Base-by-base conservation (phyloP, 495 filamentous ascomycete species). In the Xylaria venustula region DNA sequence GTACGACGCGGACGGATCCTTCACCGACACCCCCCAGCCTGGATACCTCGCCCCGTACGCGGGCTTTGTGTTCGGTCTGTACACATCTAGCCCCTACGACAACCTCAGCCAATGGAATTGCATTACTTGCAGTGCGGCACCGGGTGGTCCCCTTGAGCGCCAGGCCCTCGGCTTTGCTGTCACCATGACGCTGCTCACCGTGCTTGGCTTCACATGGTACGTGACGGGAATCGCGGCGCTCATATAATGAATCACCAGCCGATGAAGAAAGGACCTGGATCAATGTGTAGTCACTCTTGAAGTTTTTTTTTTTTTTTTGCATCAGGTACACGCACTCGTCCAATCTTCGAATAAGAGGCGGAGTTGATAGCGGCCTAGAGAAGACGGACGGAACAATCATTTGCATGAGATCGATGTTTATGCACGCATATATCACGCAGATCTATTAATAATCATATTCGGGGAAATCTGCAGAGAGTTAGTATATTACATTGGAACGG, bases 141-240 rank as follows among this genome's bases (percentile, higher is more conserved):
- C 89, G 28, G 85, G 85, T 7, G 77, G 81, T 45, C 23, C 25
- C n/a, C 77, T 85, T 62, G 88, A 93, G 45, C 76, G 77, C 41
- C 81, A 86, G 58, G 88, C 87, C 2, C 64, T 98, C 7, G 85
- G 87, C 46, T 89, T 91, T 60, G 81, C 89, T 54, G 55, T 93
- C 46, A 83, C 85, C 51, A 95, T 95, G 90, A 84, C 82, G 42
- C 61, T 82, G 19, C 76, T 94, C 46, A 96, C 92, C 7, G 76
- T 96, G 12, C 62, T 89, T 26, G 91, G 90, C 46, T 96, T 97
- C 71, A 90, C 90, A 51, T 97, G 91, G 89, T 97, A 97, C 65
- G 87, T 91, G 44, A 82, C 83, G 42, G 89, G 83, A 11, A 79
- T 87, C 54, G 89, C 83, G 26, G 73, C 58, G 55, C 70, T 87